Conservation (phyloP, 495 filamentous ascomycete species). For the Penicillium atrosanguineum region DNA sequence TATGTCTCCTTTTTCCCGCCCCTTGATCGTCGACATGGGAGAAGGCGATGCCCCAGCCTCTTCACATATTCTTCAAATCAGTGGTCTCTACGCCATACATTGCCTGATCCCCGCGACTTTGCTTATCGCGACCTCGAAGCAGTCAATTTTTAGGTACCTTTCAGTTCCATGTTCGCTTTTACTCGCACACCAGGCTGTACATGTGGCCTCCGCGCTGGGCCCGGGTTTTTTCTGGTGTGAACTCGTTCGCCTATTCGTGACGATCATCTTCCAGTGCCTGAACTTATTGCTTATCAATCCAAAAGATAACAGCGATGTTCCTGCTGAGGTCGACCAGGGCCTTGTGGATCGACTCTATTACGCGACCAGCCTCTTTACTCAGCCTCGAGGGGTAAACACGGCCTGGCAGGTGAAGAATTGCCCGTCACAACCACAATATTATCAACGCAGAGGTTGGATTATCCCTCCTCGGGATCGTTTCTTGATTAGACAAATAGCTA, state of each 20-base stretch:
- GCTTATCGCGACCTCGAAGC: not conserved
- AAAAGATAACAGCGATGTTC: slow-evolving; percentile 13
- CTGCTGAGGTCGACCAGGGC: not conserved
- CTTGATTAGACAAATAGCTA: slow-evolving; percentile 16
- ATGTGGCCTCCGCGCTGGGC: not conserved
- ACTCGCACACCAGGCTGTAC: not conserved
- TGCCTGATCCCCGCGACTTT: not conserved
- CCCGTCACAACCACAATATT: slow-evolving; percentile 22
- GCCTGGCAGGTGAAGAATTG: slow-evolving; percentile 21
- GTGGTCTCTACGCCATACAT: not conserved
- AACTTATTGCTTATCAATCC: slow-evolving; percentile 19
- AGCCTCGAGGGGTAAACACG: slow-evolving; percentile 21
- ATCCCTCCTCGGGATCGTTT: slow-evolving; percentile 15
- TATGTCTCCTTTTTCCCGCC: not conserved
- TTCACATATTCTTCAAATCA: not conserved
- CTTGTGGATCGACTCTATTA: slow-evolving; percentile 4
- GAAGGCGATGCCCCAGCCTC: not conserved
- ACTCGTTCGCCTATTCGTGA: slow-evolving; percentile 13
- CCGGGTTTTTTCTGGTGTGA: slow-evolving; percentile 24
- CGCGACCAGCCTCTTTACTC: slow-evolving; percentile 9
- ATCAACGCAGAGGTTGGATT: not conserved
- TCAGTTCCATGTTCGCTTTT: not conserved
- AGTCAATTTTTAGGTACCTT: not conserved
- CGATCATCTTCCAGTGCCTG: slow-evolving; percentile 17
- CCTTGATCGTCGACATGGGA: not conserved